Base-by-base conservation (phyloP, 768 basidiomycete species). In the Collybia nuda region DNA sequence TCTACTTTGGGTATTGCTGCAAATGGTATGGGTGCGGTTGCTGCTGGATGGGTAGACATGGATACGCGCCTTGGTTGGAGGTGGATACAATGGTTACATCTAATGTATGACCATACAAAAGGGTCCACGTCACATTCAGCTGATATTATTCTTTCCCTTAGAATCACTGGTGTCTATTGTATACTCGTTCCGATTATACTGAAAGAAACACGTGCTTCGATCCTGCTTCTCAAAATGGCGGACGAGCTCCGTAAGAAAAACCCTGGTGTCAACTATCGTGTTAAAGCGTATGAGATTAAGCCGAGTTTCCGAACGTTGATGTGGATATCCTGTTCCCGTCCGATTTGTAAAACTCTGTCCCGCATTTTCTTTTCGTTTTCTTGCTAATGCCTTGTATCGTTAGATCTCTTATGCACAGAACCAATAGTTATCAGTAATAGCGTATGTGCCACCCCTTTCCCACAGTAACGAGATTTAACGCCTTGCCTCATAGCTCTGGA, bases 71-170 rank as follows among this genome's bases (percentile, higher is more conserved):
- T 91, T 1, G 74, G 74, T 53, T 92, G 90, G 88, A 73, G 88
- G 22, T 92, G 90, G 88, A 89, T 94, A 21, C 82, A 90, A 58
- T 92, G 89, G 90, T 76, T 90, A 6, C 82, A 84, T 54, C 70
- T 83, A 58, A 88, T 86, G 85, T 82, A 44, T 11, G 32, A 32
- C 1, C 70, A 64, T 7, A 17, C 29, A 23, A 40, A 39, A 47
- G 59, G 60, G 5, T 54, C 41, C 11, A 29, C 28, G 7, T 44
- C 15, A 8, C 47, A 39, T 44, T 15, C 37, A 43, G 41, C 9
- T 32, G 32, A 11, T 32, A 5, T 32, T 11, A 11, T 32, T 32
- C 7, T 26, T 26, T 26, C 24, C 24, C 24, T 7, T 11, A 87
- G 89, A 44, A 60, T 82, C 28, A 74, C 74, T 22, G 83, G 76